Conservation (phyloP, 495 filamentous ascomycete species). For the Hypoxylon rickii region DNA sequence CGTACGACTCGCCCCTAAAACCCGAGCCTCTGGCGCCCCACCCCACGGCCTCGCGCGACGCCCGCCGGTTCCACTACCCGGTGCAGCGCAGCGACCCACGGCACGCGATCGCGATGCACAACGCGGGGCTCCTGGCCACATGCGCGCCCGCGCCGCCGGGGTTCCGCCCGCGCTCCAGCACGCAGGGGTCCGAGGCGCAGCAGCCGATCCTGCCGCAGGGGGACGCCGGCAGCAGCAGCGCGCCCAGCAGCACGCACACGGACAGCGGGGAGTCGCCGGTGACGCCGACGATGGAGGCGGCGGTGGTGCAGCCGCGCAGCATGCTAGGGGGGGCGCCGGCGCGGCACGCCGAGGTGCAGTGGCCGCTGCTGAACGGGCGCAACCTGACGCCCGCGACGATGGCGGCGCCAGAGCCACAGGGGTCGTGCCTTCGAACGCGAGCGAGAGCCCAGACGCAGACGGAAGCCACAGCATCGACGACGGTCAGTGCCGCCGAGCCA, state of each 20-base stretch:
- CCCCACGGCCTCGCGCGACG: no score
- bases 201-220: no score
- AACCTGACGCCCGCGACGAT: background rate
- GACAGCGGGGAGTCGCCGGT: background rate
- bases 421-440: background rate
- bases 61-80: background rate
- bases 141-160: no score
- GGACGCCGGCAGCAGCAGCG: no score
- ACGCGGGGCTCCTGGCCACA: no score
- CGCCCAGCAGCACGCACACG: no score
- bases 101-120: background rate
- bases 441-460: no score
- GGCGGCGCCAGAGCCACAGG: background rate
- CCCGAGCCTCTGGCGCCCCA: background rate
- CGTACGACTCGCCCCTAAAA: background rate
- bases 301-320: background rate
- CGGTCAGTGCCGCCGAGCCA: no score
- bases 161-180: no score
- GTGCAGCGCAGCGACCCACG: no score
- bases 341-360: background rate
- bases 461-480: no score
- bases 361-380: background rate
- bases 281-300: background rate
- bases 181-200: no score
- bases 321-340: background rate